Conservation (phyloP, 2,329 filamentous ascomycete genomes). For the Colletotrichum euphorbiae region DNA sequence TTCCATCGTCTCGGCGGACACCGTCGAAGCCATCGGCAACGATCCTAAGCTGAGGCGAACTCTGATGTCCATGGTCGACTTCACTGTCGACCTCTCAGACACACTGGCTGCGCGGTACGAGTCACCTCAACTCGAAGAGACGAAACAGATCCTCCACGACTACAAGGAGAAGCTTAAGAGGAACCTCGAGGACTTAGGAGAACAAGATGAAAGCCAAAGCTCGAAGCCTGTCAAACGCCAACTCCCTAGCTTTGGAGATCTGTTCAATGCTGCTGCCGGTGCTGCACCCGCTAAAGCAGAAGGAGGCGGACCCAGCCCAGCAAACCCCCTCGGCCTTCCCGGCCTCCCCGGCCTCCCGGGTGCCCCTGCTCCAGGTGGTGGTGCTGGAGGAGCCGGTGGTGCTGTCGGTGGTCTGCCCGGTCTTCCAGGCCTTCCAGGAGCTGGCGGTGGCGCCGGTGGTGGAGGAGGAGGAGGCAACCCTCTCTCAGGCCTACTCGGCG, state of each 20-base stretch:
- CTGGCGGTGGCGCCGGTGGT: neutral
- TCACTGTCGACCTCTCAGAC: constrained; percentile 35
- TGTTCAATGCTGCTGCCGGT: constrained; percentile 11
- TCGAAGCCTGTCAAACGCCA: constrained; percentile 14
- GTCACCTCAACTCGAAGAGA: constrained; percentile 27
- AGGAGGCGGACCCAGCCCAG: neutral
- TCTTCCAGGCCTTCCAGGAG: constrained; percentile 1
- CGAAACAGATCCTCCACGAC: constrained; percentile 26
- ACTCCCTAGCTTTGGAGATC: neutral
- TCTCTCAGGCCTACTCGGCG: constrained; percentile 15
- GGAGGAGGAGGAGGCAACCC: constrained; percentile 2
- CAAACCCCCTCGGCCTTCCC: neutral
- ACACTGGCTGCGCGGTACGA: constrained; percentile 29
- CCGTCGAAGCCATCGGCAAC: constrained; percentile 30
- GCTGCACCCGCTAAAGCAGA: neutral
- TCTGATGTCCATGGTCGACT: constrained; percentile 38
- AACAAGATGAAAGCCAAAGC: neutral
- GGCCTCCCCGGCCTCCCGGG: neutral
- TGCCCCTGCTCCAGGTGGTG: constrained; percentile 2
- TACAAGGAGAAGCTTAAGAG: constrained; percentile 29
- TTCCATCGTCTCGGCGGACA: constrained; percentile 32
- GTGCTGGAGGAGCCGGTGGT: neutral
- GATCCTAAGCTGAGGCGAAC: constrained; percentile 34
- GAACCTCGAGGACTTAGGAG: constrained; percentile 14
- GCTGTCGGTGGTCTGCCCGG: neutral